phyloP scores from a whole-genome alignment of 2,329 filamentous ascomycete species.

The Diaporthe vaccinii region DNA sequence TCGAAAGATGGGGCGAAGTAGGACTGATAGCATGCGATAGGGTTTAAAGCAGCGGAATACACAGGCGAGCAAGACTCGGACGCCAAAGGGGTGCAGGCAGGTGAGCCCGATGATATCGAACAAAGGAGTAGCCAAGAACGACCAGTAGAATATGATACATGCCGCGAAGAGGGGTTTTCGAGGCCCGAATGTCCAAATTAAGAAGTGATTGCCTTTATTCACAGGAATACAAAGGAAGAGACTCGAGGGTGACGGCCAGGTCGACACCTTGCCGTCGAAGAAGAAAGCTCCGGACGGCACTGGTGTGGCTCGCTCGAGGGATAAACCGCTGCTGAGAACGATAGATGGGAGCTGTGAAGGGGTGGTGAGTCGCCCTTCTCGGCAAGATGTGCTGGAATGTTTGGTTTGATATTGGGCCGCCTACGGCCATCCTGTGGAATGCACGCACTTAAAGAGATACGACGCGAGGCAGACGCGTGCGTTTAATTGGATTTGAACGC shows the following conservation, averaged over 20 bases:
- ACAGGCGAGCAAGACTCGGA: neutral
- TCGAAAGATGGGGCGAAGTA: slow-evolving; percentile 5
- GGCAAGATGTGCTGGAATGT: slow-evolving; percentile 36
- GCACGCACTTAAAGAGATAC: slow-evolving; percentile 23
- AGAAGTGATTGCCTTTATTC: slow-evolving; percentile 34
- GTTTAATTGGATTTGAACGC: slow-evolving; percentile 39
- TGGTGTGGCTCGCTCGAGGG: slow-evolving; percentile 35
- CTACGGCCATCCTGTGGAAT: slow-evolving; percentile 33
- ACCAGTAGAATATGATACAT: slow-evolving; percentile 19
- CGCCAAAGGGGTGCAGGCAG: slow-evolving; percentile 26
- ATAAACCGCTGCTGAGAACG: slow-evolving; percentile 28
- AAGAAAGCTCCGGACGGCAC: slow-evolving; percentile 1
- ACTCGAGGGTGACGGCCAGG: neutral
- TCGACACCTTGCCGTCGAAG: slow-evolving; percentile 28
- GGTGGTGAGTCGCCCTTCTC: slow-evolving; percentile 29
- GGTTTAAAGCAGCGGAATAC: slow-evolving; percentile 26
- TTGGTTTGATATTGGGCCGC: neutral
- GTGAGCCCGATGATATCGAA: slow-evolving; percentile 13
- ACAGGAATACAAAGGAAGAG: slow-evolving; percentile 28
- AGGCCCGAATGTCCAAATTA: slow-evolving; percentile 25
- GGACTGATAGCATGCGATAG: neutral
- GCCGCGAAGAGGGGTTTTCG: slow-evolving; percentile 18
- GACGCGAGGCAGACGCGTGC: slow-evolving; percentile 35
- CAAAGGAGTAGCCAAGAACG: slow-evolving; percentile 35
- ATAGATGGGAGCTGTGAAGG: slow-evolving; percentile 25